These are phyloP conservation scores for Eragrostis nindensis DNA, from an alignment of 176 grass and related monocot genomes.

Conservation along the genomic window DNA sequence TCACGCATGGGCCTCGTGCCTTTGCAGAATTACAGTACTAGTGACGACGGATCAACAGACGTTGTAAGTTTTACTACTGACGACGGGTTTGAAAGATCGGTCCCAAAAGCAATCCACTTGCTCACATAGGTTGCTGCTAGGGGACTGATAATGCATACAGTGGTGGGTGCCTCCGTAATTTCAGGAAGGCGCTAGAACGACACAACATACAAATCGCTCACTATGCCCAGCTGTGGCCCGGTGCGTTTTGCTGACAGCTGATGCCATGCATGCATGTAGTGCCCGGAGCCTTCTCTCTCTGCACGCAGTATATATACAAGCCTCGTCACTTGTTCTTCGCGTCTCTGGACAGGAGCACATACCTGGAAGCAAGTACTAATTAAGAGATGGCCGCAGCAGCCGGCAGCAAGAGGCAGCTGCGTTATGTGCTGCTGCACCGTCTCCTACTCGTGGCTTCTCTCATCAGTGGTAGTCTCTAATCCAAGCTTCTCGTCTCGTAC, in stretches of 20 bases:
- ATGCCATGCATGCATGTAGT: not conserved
- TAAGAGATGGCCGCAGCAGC: conserved; percentile 27
- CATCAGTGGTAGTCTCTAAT: conserved; percentile 22
- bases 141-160: not conserved
- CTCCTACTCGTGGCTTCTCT: conserved; percentile 33
- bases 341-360: not conserved
- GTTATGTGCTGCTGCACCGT: not conserved
- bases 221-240: conserved; percentile 23
- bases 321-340: not conserved
- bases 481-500: too few species aligned
- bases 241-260: not conserved
- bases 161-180: conserved; percentile 2
- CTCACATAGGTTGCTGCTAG: too few species aligned
- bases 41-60: too few species aligned
- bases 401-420: not conserved
- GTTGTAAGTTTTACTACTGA: too few species aligned
- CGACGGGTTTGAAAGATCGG: too few species aligned
- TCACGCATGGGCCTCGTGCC: not conserved
- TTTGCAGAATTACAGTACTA: too few species aligned
- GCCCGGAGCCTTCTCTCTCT: not conserved
- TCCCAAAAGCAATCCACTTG: too few species aligned
- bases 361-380: too few species aligned
- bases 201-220: conserved; percentile 30
- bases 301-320: not conserved
- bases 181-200: conserved; percentile 34